Evolutionary conservation across 768 basidiomycete species (phyloP).

Genomic region (Serendipita indica): DNA sequence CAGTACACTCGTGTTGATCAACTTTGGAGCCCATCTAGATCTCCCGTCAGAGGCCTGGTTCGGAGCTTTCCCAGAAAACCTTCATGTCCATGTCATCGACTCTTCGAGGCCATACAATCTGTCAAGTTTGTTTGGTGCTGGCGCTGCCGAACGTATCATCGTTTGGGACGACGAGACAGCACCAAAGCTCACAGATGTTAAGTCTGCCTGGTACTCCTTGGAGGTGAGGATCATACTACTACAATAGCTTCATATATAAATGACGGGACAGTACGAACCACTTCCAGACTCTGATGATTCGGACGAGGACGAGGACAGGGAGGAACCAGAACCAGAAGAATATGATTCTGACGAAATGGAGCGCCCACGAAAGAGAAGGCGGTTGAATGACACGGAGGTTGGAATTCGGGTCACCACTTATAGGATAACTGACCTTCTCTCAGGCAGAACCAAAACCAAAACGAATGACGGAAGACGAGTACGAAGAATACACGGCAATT

Average conservation of each 20-base stretch:
- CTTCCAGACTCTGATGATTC: constrained; percentile 47
- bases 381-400: constrained; percentile 33
- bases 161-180: constrained; percentile 90
- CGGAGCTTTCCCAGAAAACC: constrained; percentile 45
- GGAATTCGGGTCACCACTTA: constrained; percentile 11
- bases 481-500: constrained; percentile 42
- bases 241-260: neutral
- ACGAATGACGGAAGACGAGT: constrained; percentile 56
- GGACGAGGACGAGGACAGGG: constrained; percentile 31
- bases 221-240: constrained; percentile 36
- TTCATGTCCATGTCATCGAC: constrained; percentile 87
- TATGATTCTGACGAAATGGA: constrained; percentile 30
- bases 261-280: constrained; percentile 53
- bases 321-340: constrained; percentile 23
- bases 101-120: constrained; percentile 83
- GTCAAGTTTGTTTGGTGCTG: constrained; percentile 62
- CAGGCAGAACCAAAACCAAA: constrained; percentile 28
- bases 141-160: constrained; percentile 45
- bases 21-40: constrained; percentile 82
- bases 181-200: constrained; percentile 51
- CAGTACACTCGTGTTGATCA: constrained; percentile 79
- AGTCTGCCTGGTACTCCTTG: constrained; percentile 70
- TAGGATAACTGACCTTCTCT: neutral
- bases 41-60: constrained; percentile 63
- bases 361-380: constrained; percentile 42